phyloP scores from a whole-genome alignment of 2,329 filamentous ascomycete species.

The Exserohilum turcica region DNA sequence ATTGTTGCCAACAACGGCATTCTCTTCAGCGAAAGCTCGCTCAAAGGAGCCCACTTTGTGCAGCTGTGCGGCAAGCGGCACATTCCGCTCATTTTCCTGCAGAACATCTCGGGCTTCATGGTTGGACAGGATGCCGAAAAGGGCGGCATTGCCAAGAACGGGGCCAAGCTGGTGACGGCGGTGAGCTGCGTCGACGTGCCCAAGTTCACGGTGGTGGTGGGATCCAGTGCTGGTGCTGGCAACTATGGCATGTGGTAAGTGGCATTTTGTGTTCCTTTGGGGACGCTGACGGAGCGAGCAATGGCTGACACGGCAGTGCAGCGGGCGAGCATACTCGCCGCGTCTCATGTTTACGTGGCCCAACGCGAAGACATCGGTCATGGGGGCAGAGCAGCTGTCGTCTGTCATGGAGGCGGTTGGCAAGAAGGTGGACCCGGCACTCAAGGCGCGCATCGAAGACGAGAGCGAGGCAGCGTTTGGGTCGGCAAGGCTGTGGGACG shows the following conservation, averaged over 20 bases:
- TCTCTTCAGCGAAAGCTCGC: slow-evolving; percentile 82
- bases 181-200: slow-evolving; percentile 93
- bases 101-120: slow-evolving; percentile 99
- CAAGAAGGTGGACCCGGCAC: slow-evolving; percentile 75
- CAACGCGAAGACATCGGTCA: slow-evolving; percentile 92
- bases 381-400: slow-evolving; percentile 91
- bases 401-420: slow-evolving; percentile 96
- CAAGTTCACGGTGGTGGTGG: slow-evolving; percentile 97
- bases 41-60: slow-evolving; percentile 97
- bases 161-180: slow-evolving; percentile 93
- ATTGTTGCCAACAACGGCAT: slow-evolving; percentile 97
- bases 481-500: slow-evolving; percentile 83
- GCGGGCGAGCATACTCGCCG: slow-evolving; percentile 89
- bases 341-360: slow-evolving; percentile 97
- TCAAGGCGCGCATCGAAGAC: slow-evolving; percentile 82
- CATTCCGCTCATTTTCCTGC: slow-evolving; percentile 88
- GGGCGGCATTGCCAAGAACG: slow-evolving; percentile 96
- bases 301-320: slow-evolving; percentile 26
- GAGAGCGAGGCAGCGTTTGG: slow-evolving; percentile 91
- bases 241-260: slow-evolving; percentile 95
- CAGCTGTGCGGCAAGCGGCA: slow-evolving; percentile 90
- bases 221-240: slow-evolving; percentile 87
- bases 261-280: neutral
- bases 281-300: neutral
- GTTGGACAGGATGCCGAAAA: slow-evolving; percentile 90